Percentiles rank a stretch among this genome's conserved stretches.
phyloP scores from a whole-genome alignment of 805 yeast genomes.

The Schwanniomyces pseudopolymorphus region DNA sequence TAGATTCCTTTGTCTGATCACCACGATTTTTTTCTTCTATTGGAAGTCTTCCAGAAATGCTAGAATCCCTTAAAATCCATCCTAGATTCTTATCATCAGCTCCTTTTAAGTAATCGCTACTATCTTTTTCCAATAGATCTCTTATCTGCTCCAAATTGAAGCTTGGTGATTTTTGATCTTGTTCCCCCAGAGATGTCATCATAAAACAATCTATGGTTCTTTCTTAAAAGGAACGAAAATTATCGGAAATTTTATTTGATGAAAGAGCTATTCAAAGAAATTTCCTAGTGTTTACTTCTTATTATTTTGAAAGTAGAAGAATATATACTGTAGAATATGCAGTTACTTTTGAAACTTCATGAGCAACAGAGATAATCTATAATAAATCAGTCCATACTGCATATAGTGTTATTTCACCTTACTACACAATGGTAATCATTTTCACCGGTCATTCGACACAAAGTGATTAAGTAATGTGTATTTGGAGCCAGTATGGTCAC shows the following conservation, averaged over 20 bases:
- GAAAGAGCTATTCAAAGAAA: background rate
- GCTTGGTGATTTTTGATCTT: background rate
- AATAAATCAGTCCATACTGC: background rate
- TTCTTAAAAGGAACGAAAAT: background rate
- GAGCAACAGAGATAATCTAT: background rate
- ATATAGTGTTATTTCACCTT: background rate
- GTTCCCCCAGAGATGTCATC: slow-evolving; percentile 4
- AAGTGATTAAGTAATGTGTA: too few relatives aligned
- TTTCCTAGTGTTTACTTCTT: background rate
- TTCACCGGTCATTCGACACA: background rate
- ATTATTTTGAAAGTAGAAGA: background rate
- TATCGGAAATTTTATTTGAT: background rate
- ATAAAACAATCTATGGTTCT: background rate
- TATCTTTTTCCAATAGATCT: slow-evolving; percentile 22
- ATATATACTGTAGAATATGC: background rate
- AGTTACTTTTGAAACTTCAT: background rate
- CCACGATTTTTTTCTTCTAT: background rate
- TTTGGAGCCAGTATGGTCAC: too few relatives aligned
- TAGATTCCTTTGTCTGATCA: background rate
- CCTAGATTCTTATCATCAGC: slow-evolving; percentile 46
- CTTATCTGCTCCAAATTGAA: slow-evolving; percentile 21
- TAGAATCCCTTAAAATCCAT: slow-evolving; percentile 49
- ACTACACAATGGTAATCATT: background rate
- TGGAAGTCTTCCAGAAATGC: slow-evolving; percentile 7
- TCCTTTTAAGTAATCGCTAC: slow-evolving; percentile 21